These are phyloP conservation scores for Digitaria exilis DNA, from an alignment of 202 grass and related monocot genomes.

Conservation along the genomic window DNA sequence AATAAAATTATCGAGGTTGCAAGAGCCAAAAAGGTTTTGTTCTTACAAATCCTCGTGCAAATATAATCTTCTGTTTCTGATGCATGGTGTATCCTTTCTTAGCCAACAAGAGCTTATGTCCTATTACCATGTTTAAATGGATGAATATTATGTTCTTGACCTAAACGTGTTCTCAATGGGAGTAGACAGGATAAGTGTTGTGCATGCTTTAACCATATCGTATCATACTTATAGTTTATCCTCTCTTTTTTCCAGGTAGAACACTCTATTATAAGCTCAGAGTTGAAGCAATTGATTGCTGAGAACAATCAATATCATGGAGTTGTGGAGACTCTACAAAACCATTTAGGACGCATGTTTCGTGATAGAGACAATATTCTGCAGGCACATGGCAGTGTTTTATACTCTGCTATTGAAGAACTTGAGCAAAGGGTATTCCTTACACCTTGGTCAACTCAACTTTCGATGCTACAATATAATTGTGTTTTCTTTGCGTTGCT, in stretches of 20 bases:
- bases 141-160: background rate
- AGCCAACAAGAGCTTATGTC: constrained; percentile 5
- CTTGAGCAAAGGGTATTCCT: constrained; percentile 68
- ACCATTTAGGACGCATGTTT: constrained; percentile 63
- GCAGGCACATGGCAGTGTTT: constrained; percentile 64
- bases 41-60: constrained; percentile 19
- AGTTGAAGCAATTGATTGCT: constrained; percentile 63
- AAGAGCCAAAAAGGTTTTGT: constrained; percentile 72
- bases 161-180: background rate
- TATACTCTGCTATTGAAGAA: constrained; percentile 86
- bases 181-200: background rate
- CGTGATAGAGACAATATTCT: constrained; percentile 71
- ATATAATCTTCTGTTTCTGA: background rate
- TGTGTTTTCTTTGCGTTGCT: constrained; percentile 32
- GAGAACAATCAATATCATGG: constrained; percentile 67
- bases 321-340: constrained; percentile 59
- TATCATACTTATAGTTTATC: background rate
- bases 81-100: background rate
- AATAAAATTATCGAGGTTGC: constrained; percentile 56
- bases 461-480: constrained; percentile 19
- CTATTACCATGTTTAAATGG: background rate
- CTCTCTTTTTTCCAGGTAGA: constrained; percentile 61
- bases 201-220: background rate
- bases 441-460: background rate
- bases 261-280: constrained; percentile 52